These are phyloP conservation scores for Boletus speciosus DNA, from an alignment of 768 basidiomycete genomes.

Conservation along the genomic window DNA sequence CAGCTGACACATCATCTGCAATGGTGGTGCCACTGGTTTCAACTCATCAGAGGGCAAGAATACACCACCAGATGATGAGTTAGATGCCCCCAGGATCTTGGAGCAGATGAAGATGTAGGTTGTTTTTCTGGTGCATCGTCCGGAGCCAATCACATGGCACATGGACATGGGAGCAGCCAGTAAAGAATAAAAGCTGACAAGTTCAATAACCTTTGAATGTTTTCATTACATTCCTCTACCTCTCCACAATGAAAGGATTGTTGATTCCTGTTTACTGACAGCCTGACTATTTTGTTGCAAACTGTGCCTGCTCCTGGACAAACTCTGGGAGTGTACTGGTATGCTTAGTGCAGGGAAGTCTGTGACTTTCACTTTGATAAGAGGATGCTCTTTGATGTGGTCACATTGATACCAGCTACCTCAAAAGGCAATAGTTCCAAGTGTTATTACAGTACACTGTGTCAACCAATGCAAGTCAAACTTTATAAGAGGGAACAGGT, in stretches of 20 bases:
- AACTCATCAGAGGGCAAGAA: too few species aligned
- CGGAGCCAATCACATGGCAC: slow-evolving; percentile 54
- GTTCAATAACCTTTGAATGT: background rate
- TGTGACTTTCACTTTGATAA: slow-evolving; percentile 41
- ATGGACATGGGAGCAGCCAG: slow-evolving; percentile 34
- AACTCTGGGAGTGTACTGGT: slow-evolving; percentile 47
- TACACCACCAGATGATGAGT: background rate
- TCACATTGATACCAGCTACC: slow-evolving; percentile 40
- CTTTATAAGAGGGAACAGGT: slow-evolving; percentile 33
- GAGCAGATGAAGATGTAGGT: slow-evolving; percentile 30
- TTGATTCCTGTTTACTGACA: slow-evolving; percentile 54
- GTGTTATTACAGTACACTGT: slow-evolving; percentile 41
- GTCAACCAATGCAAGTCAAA: background rate
- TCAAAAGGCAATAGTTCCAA: slow-evolving; percentile 41
- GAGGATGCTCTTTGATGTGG: slow-evolving; percentile 16
- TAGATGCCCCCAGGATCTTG: slow-evolving; percentile 10
- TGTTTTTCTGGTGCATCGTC: slow-evolving; percentile 56
- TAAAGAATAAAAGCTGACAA: background rate
- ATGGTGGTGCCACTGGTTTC: slow-evolving; percentile 39
- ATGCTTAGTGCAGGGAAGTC: slow-evolving; percentile 39
- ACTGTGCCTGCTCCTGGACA: slow-evolving; percentile 39
- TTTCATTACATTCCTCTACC: background rate
- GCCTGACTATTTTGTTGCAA: slow-evolving; percentile 48
- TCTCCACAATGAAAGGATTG: slow-evolving; percentile 34
- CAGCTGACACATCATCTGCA: slow-evolving; percentile 48